These are phyloP conservation scores for Dunaliella primolecta DNA, from an alignment of 139 green algal genomes.

Conservation along the genomic window DNA sequence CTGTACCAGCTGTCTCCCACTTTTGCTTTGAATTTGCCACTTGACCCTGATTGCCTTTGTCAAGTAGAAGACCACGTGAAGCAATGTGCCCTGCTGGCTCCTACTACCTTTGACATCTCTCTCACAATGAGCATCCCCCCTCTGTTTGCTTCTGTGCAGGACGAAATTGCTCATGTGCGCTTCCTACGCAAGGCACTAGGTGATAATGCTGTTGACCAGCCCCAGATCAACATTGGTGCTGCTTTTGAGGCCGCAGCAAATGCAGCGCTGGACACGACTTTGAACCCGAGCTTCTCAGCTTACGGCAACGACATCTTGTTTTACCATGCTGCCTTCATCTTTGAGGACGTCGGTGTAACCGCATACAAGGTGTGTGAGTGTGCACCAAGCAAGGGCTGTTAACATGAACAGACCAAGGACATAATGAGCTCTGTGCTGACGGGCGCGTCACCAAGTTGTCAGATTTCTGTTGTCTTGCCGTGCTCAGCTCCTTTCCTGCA, in stretches of 20 bases:
- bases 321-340: conserved; percentile 55
- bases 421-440: neutral
- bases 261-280: conserved; percentile 27
- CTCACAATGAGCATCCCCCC: no score
- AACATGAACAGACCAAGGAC: neutral
- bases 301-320: conserved; percentile 53
- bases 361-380: conserved; percentile 31
- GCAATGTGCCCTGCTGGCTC: no score
- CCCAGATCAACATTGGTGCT: conserved; percentile 44
- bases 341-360: conserved; percentile 57
- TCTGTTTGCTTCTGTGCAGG: no score
- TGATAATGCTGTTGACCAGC: conserved; percentile 29
- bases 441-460: neutral
- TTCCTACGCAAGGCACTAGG: conserved; percentile 33
- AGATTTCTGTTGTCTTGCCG: neutral
- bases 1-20: neutral
- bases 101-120: no score
- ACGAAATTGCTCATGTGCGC: conserved; percentile 26
- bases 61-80: no score
- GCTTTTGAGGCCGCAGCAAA: conserved; percentile 48
- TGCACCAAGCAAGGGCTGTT: no score
- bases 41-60: no score
- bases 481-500: neutral
- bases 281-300: conserved; percentile 37
- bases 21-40: no score